Conservation (phyloP, 495 filamentous ascomycete species). For the Annulohypoxylon moriforme region DNA sequence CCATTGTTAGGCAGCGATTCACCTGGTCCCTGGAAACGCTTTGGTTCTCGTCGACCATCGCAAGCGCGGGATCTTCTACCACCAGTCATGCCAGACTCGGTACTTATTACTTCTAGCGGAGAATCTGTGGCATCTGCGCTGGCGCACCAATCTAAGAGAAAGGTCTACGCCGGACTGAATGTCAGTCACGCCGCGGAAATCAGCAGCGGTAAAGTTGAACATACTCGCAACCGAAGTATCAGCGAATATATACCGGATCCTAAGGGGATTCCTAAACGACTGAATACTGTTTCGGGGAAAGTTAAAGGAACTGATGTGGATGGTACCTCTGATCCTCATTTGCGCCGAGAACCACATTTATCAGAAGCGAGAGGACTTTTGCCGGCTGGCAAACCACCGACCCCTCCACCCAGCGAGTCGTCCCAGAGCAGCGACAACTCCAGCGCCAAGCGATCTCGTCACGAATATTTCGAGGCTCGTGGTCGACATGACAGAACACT, state of each 20-base stretch:
- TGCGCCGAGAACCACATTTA: slow-evolving; percentile 86
- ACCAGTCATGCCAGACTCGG: slow-evolving; percentile 57
- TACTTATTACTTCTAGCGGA: slow-evolving; percentile 60
- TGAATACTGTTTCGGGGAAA: slow-evolving; percentile 72
- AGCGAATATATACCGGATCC: slow-evolving; percentile 87
- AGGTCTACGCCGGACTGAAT: slow-evolving; percentile 61
- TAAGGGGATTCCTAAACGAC: slow-evolving; percentile 72
- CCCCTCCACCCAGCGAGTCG: slow-evolving; percentile 73
- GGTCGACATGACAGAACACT: slow-evolving; percentile 66
- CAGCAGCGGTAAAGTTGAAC: slow-evolving; percentile 54
- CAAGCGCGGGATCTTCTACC: slow-evolving; percentile 49
- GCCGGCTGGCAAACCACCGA: slow-evolving; percentile 72
- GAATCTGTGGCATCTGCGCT: slow-evolving; percentile 61
- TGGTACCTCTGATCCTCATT: slow-evolving; percentile 53
- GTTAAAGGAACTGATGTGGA: slow-evolving; percentile 60
- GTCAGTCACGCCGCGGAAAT: slow-evolving; percentile 40
- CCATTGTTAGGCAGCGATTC: slow-evolving; percentile 79
- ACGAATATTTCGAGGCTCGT: slow-evolving; percentile 72
- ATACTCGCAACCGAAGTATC: slow-evolving; percentile 77
- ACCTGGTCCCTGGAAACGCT: slow-evolving; percentile 75
- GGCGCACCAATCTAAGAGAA: slow-evolving; percentile 62
- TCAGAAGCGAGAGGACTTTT: slow-evolving; percentile 79
- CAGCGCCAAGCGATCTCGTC: slow-evolving; percentile 51
- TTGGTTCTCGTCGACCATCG: slow-evolving; percentile 55
- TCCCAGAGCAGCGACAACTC: slow-evolving; percentile 62